These are phyloP conservation scores for Aspergillus cristatus DNA, from an alignment of 495 filamentous ascomycete species.

Conservation along the genomic window DNA sequence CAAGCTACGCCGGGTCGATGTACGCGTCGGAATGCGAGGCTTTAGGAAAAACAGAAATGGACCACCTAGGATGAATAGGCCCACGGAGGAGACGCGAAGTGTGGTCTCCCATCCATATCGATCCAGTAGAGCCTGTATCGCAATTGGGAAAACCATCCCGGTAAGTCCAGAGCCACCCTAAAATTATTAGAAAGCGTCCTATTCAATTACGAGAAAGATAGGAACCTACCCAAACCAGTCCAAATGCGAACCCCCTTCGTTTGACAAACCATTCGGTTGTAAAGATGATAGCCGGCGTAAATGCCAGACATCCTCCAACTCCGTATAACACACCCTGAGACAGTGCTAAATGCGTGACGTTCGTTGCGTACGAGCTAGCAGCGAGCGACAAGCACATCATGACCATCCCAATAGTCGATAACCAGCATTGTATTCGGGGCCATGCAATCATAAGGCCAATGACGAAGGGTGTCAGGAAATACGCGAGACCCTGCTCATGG, in stretches of 20 bases:
- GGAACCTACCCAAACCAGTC: constrained; percentile 24
- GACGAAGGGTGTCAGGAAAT: constrained; percentile 34
- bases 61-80: constrained; percentile 33
- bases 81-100: constrained; percentile 36
- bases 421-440: constrained; percentile 21
- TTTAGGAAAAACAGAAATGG: constrained; percentile 47
- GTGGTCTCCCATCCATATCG: constrained; percentile 45
- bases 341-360: constrained; percentile 27
- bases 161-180: constrained; percentile 33
- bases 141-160: constrained; percentile 38
- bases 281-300: constrained; percentile 29
- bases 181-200: neutral
- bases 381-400: constrained; percentile 23
- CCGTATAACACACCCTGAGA: constrained; percentile 37
- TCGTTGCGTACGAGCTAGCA: constrained; percentile 27
- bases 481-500: constrained; percentile 27
- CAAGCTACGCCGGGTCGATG: constrained; percentile 1
- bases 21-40: constrained; percentile 34
- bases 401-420: constrained; percentile 23
- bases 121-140: constrained; percentile 41
- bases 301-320: constrained; percentile 28
- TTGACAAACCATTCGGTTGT: constrained; percentile 40
- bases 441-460: constrained; percentile 27
- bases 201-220: neutral
- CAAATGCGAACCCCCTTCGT: constrained; percentile 32